Evolutionary conservation across 768 basidiomycete species (phyloP).

Genomic region (Tricholoma matsutake): DNA sequence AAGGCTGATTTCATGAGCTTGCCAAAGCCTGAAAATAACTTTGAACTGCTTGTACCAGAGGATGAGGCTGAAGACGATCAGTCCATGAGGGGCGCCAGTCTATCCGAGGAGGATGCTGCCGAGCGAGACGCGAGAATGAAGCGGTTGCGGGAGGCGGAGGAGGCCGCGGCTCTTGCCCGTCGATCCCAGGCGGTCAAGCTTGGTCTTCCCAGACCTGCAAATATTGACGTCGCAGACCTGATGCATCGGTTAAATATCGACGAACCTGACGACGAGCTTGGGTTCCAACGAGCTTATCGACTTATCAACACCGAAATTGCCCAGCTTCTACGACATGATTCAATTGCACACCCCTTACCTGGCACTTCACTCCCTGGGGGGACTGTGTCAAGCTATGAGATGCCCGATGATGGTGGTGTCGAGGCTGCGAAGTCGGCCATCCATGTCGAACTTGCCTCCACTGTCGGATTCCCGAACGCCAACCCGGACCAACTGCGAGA

Average conservation of each 20-base stretch:
- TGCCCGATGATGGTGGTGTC: conserved; percentile 77
- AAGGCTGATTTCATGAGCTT: conserved; percentile 78
- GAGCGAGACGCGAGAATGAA: conserved; percentile 80
- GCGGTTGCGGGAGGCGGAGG: conserved; percentile 70
- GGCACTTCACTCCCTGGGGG: conserved; percentile 80
- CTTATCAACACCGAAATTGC: conserved; percentile 79
- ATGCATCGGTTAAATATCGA: conserved; percentile 57
- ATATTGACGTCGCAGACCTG: conserved; percentile 68
- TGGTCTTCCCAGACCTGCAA: conserved; percentile 81
- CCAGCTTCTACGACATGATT: conserved; percentile 80
- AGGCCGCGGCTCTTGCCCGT: conserved; percentile 74
- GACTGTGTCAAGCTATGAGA: conserved; percentile 61
- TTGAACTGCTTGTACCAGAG: conserved; percentile 90
- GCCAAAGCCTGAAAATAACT: conserved; percentile 95
- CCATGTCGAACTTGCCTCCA: conserved; percentile 73
- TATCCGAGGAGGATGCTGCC: conserved; percentile 85
- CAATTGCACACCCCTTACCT: conserved; percentile 82
- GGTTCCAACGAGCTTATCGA: conserved; percentile 47
- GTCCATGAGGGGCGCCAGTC: conserved; percentile 14
- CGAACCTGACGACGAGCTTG: conserved; percentile 36
- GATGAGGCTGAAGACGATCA: conserved; percentile 74
- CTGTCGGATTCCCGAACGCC: conserved; percentile 85
- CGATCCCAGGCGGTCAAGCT: conserved; percentile 79
- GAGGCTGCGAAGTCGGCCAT: conserved; percentile 66
- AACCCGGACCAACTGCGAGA: conserved; percentile 75